Base-by-base conservation (phyloP, 169 alveolate genomes). In the Plasmodium coatneyi region DNA sequence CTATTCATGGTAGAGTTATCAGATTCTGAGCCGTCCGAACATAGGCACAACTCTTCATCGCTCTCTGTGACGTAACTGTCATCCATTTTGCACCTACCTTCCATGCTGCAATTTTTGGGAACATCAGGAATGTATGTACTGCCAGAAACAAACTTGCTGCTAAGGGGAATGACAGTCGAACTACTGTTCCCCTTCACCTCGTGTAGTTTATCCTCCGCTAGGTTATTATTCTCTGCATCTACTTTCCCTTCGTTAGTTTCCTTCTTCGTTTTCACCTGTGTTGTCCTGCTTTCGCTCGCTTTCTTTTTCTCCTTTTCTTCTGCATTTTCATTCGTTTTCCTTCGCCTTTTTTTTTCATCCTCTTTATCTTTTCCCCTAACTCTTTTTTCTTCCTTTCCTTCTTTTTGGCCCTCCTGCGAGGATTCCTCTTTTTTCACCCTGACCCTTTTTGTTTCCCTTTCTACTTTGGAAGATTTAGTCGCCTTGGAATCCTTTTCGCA, bases 21-120 rank as follows among this genome's bases (percentile, higher is more conserved):
- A 28, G 86, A 86, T 74, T 74, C 87, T 25, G 25, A 25, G 5
- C 30, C 22, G 10, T 74, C 80, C 39, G 93, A 74, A 56, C 56
- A 76, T 7, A 54, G 30, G 41, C 36, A 74, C 66, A 86, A 52
- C 9, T 86, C 34, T 12, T 66, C 93, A 54, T 86, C 32, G 71
- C 14, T 82, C 9, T 16, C 83, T 28, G 72, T 49, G 7, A 36
- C 1, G 56, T 76, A 52, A 86, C 66, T 76, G 1, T 74, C 76
- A 41, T 70, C 56, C 36, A 54, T 54, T 25, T 86, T 86, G 10
- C 6, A 30, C 36, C 3, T 54, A 9, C 71, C 16, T 76, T 28
- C 71, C 39, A 41, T 12, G 36, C 12, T 86, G 9, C 7, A 52
- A 87, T 46, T 71, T 28, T 46, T 56, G 28, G 41, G 71, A 28